Conservation (phyloP, 2,329 filamentous ascomycete genomes). For the Aspergillus sp. region DNA sequence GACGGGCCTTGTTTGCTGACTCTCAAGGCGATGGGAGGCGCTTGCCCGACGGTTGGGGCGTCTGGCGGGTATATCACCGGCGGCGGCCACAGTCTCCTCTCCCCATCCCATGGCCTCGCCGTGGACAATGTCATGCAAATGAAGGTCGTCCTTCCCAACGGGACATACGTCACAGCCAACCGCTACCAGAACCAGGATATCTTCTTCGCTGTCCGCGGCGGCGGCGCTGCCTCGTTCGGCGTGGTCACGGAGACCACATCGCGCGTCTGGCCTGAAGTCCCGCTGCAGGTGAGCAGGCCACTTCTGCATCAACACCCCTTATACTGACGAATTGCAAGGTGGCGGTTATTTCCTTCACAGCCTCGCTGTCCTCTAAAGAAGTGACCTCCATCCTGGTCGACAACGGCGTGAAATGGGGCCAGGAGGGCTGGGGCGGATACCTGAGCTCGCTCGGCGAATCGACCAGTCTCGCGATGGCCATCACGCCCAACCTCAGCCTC, state of each 20-base stretch:
- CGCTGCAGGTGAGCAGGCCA: too few relatives aligned
- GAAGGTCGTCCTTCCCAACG: slow-evolving; percentile 16
- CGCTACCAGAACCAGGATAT: slow-evolving; percentile 12
- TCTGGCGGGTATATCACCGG: slow-evolving; percentile 20
- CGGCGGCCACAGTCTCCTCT: slow-evolving; percentile 21
- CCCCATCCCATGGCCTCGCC: slow-evolving; percentile 19
- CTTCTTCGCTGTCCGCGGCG: slow-evolving; percentile 13
- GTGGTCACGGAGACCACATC: slow-evolving; percentile 10
- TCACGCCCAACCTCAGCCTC: slow-evolving; percentile 8
- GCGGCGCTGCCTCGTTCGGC: slow-evolving; percentile 12
- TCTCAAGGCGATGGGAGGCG: slow-evolving; percentile 16
- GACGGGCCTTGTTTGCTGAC: too few relatives aligned
- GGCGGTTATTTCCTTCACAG: too few relatives aligned
- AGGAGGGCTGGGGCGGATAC: slow-evolving; percentile 15
- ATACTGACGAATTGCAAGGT: too few relatives aligned
- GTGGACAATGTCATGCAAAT: slow-evolving; percentile 20
- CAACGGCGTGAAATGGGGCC: slow-evolving; percentile 12
- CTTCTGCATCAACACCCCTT: too few relatives aligned
- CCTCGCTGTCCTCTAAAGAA: slow-evolving; percentile 9
- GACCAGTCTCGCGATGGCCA: too few relatives aligned
- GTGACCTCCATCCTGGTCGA: slow-evolving; percentile 11
- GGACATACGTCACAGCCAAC: slow-evolving; percentile 9
- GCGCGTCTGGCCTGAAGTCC: slow-evolving; percentile 7
- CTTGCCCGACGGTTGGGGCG: slow-evolving; percentile 9
- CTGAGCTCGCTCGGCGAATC: slow-evolving; percentile 12